These are phyloP conservation scores for Botrytis byssoidea DNA, from an alignment of 2,329 filamentous ascomycete species.

Conservation along the genomic window DNA sequence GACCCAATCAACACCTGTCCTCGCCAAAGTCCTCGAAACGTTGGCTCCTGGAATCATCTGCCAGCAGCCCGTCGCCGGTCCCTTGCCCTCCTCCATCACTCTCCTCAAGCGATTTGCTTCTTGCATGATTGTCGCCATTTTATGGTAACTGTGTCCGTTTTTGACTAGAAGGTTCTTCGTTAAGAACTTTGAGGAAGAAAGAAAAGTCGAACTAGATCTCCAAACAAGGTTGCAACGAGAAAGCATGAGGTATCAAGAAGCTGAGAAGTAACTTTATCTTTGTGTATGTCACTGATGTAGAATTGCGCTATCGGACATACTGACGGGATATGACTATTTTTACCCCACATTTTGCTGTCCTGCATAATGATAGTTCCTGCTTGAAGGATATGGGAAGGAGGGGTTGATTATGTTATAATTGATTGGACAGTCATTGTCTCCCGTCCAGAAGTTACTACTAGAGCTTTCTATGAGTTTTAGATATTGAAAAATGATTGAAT, in stretches of 20 bases:
- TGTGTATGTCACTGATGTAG: neutral
- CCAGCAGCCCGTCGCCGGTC: slow-evolving; percentile 55
- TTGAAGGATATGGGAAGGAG: neutral
- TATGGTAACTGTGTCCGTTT: slow-evolving; percentile 2
- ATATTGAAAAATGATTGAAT: neutral
- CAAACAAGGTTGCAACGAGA: neutral
- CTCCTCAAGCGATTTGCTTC: slow-evolving; percentile 49
- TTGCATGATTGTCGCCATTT: slow-evolving; percentile 35
- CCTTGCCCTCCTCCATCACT: slow-evolving; percentile 48
- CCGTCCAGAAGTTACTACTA: neutral
- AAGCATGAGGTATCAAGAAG: neutral
- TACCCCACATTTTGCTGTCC: slow-evolving; percentile 13
- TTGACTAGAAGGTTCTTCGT: neutral
- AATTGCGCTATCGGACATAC: slow-evolving; percentile 4
- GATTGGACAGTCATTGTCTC: neutral
- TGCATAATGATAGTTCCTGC: slow-evolving; percentile 10
- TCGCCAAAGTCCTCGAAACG: slow-evolving; percentile 57
- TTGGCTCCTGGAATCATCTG: slow-evolving; percentile 63
- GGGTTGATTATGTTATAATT: neutral
- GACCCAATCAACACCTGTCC: slow-evolving; percentile 65
- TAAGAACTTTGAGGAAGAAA: neutral
- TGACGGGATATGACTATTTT: neutral
- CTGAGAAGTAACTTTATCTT: neutral
- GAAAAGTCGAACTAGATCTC: neutral
- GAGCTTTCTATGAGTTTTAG: neutral